Percentiles rank a stretch among this genome's conserved stretches.
phyloP scores from a whole-genome alignment of 73 alveolate genomes.

The Uronychia setigera region DNA sequence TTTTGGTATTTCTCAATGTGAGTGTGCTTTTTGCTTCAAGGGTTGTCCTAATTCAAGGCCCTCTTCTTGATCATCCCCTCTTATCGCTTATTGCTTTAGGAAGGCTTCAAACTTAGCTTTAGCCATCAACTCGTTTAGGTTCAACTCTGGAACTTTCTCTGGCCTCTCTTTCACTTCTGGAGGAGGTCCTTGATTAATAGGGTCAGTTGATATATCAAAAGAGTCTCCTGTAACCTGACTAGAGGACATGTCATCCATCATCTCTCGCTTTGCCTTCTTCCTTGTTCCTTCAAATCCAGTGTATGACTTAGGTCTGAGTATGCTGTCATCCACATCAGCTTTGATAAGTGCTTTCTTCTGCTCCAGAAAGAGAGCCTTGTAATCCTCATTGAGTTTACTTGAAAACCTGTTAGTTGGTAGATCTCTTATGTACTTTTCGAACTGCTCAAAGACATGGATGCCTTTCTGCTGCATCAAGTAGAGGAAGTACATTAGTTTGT shows the following conservation, averaged over 20 bases:
- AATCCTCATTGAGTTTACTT: conserved; percentile 50
- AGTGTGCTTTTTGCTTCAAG: background rate
- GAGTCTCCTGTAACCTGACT: background rate
- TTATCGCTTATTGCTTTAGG: background rate
- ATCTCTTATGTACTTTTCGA: conserved; percentile 56
- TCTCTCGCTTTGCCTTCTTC: background rate
- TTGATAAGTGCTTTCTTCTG: conserved; percentile 10
- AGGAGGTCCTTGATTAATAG: background rate
- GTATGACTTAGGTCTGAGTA: background rate
- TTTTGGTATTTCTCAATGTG: background rate
- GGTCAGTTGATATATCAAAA: background rate
- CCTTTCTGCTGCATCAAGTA: conserved; percentile 52
- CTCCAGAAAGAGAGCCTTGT: conserved; percentile 51
- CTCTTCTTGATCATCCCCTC: background rate
- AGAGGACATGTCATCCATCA: background rate
- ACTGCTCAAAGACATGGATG: conserved; percentile 45
- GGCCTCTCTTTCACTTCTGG: background rate
- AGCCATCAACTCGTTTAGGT: background rate
- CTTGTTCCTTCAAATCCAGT: background rate
- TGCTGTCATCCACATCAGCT: background rate
- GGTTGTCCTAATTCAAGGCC: background rate
- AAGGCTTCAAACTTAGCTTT: background rate
- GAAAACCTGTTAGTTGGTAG: conserved; percentile 62
- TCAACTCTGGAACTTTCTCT: background rate
- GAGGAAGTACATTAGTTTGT: conserved; percentile 62